A percentile compares a stretch with the other conserved stretches of the same genome.
Conservation (phyloP, 2,329 filamentous ascomycete species). For the Cryphonectria naterciae region DNA sequence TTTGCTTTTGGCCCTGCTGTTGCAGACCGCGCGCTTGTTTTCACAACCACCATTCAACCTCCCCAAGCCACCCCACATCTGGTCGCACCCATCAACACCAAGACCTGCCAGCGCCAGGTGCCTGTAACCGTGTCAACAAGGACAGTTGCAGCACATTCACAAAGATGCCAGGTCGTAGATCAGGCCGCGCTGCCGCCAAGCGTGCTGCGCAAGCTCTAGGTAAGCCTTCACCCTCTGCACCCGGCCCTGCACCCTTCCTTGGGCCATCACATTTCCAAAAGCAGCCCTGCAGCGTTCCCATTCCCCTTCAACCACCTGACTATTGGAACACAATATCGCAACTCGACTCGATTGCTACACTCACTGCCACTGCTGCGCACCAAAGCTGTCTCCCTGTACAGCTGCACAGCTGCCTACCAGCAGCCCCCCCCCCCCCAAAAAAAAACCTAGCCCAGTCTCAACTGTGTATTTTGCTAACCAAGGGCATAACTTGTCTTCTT, state of each 20-base stretch:
- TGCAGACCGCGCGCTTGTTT: neutral
- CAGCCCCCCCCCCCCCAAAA: neutral
- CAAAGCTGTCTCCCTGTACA: neutral
- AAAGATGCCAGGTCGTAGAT: conserved; percentile 42
- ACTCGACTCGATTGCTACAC: neutral
- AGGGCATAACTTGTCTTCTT: conserved; percentile 9
- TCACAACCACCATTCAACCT: neutral
- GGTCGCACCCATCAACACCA: neutral
- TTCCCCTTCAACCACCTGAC: neutral
- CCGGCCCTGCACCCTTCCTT: neutral
- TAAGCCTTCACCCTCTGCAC: conserved; percentile 33
- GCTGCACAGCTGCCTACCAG: neutral
- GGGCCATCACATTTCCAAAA: neutral
- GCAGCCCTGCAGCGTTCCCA: neutral
- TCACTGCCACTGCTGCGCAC: neutral
- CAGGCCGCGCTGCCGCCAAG: conserved; percentile 49
- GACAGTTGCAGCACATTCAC: neutral
- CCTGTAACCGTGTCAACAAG: neutral
- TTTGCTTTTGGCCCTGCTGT: neutral
- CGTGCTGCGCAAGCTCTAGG: conserved; percentile 49
- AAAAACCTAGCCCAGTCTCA: neutral
- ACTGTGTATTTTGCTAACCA: neutral
- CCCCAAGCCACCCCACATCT: neutral
- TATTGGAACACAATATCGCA: neutral
- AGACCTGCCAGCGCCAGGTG: neutral